A percentile compares a stretch with the other conserved stretches of the same genome.
Evolutionary conservation across 192 early-diverging fungal genomes (phyloP).

Genomic region (Umbelopsis sp.): DNA sequence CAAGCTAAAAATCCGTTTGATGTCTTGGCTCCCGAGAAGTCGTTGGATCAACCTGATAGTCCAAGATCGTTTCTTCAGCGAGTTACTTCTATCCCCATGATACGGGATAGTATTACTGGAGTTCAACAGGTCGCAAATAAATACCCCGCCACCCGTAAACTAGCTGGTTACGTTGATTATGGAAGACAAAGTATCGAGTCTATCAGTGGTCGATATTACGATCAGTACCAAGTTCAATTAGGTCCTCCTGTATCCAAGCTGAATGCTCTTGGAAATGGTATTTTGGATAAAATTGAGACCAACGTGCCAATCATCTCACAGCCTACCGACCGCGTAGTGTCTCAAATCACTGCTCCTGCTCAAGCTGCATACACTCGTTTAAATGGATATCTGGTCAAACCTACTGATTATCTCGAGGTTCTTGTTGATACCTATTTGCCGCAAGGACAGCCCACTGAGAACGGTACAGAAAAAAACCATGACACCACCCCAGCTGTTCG

Average conservation of each 20-base stretch:
- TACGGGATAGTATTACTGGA: constrained; percentile 22
- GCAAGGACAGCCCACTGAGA: neutral
- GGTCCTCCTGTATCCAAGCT: constrained; percentile 15
- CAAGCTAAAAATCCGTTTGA: neutral
- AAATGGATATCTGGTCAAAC: neutral
- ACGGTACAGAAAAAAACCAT: neutral
- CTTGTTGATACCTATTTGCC: neutral
- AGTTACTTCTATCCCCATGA: constrained; percentile 19
- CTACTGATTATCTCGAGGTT: neutral
- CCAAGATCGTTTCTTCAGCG: constrained; percentile 19
- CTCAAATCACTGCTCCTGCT: constrained; percentile 15
- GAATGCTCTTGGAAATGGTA: constrained; percentile 21
- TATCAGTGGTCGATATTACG: neutral
- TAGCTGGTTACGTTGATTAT: constrained; percentile 19
- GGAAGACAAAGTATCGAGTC: constrained; percentile 14
- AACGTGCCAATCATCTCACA: constrained; percentile 19
- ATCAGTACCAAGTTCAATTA: neutral
- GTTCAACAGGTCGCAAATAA: constrained; percentile 20
- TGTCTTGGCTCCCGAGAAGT: neutral
- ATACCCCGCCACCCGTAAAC: constrained; percentile 15
- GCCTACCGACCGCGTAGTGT: constrained; percentile 19
- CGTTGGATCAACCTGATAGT: constrained; percentile 1
- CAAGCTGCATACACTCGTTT: neutral
- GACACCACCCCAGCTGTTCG: neutral
- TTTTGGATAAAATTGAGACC: constrained; percentile 22